Evolutionary conservation across 2,329 filamentous ascomycete species (phyloP).

Genomic region (Aspergillus tanneri): DNA sequence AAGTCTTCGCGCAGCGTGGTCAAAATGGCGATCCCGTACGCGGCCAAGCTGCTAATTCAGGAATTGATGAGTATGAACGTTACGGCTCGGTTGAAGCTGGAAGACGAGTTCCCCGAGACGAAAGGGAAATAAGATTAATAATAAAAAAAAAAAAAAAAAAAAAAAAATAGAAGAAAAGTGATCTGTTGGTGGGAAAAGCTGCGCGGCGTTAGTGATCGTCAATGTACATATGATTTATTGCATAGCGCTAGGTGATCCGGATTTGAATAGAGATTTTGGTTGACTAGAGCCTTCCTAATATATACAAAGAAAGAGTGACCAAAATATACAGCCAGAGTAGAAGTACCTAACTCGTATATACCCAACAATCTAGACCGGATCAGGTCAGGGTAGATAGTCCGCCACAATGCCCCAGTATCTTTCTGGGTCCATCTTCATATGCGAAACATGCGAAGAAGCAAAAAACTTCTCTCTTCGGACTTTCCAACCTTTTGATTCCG

Average conservation of each 20-base stretch:
- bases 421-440: conserved; percentile 40
- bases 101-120: conserved; percentile 79
- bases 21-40: conserved; percentile 95
- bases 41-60: conserved; percentile 92
- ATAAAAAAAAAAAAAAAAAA: not conserved
- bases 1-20: conserved; percentile 79
- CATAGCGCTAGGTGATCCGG: conserved; percentile 25
- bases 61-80: conserved; percentile 99
- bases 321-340: not conserved
- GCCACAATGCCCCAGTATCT: conserved; percentile 42
- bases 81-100: conserved; percentile 83
- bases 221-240: conserved; percentile 20
- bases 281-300: not conserved
- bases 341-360: not conserved
- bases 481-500: conserved; percentile 31
- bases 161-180: not conserved
- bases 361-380: not conserved
- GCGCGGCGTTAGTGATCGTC: conserved; percentile 7
- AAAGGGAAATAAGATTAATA: conserved; percentile 34
- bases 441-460: conserved; percentile 40
- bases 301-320: not conserved
- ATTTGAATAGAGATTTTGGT: not conserved
- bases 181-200: conserved; percentile 2
- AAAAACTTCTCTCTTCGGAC: conserved; percentile 39
- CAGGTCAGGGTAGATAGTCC: conserved; percentile 19